Percentiles rank a stretch among this genome's conserved stretches.
Evolutionary conservation across 225 moss, liverwort and hornwort species (phyloP).

Genomic region (Polytrichum commune): DNA sequence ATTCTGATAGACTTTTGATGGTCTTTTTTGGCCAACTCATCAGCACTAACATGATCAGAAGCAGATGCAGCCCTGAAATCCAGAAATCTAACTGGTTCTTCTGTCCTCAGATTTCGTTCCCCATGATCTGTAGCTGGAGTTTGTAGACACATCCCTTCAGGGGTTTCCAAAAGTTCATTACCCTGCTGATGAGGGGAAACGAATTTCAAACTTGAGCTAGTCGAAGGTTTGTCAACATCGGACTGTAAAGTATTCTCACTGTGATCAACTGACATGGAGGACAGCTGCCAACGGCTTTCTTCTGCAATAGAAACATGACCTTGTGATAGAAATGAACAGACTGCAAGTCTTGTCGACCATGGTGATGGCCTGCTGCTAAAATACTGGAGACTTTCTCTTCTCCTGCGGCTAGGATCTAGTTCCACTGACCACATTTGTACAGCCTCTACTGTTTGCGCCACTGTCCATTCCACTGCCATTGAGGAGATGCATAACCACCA

Average conservation of each 20-base stretch:
- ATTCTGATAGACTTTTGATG: constrained; percentile 6
- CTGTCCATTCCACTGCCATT: constrained; percentile 38
- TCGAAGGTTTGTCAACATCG: constrained; percentile 16
- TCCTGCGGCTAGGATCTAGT: constrained; percentile 55
- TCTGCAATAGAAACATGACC: constrained; percentile 19
- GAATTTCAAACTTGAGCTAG: constrained; percentile 2
- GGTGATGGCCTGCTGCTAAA: constrained; percentile 29
- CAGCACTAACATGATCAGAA: constrained; percentile 22
- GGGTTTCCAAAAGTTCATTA: constrained; percentile 21
- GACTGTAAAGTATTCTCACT: constrained; percentile 11
- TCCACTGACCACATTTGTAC: constrained; percentile 59
- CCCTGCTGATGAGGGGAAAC: constrained; percentile 10
- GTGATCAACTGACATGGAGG: constrained; percentile 13
- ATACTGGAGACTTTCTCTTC: constrained; percentile 33
- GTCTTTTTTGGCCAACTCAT: constrained; percentile 14
- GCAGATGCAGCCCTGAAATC: constrained; percentile 7
- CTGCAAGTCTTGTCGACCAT: constrained; percentile 15
- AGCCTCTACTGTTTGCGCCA: constrained; percentile 38
- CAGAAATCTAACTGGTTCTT: constrained; percentile 8
- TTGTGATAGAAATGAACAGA: constrained; percentile 27
- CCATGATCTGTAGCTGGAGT: constrained; percentile 11
- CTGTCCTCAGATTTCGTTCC: constrained; percentile 8
- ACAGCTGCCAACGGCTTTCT: background rate
- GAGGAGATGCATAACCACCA: constrained; percentile 10
- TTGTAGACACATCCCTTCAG: constrained; percentile 17